Evolutionary conservation across 2,329 filamentous ascomycete species (phyloP).

Genomic region (Zymoseptoria passerinii): DNA sequence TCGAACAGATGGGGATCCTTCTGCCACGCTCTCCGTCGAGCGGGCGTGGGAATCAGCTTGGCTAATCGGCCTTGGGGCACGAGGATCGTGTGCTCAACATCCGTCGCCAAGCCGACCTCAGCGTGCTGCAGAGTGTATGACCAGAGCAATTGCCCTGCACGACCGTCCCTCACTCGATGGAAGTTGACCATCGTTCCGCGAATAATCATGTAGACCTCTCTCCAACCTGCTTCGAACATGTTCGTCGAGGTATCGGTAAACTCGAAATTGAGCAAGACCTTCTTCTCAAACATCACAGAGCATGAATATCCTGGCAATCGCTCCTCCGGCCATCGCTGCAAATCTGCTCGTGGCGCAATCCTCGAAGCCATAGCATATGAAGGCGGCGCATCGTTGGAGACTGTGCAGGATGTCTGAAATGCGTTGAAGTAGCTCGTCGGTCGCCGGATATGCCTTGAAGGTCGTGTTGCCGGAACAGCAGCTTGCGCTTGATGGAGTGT

Average conservation of each 20-base stretch:
- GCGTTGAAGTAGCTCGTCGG: conserved; percentile 29
- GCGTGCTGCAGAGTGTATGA: conserved; percentile 68
- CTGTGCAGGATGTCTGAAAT: conserved; percentile 28
- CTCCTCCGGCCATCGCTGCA: conserved; percentile 11
- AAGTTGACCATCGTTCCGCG: conserved; percentile 61
- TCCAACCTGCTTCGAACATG: conserved; percentile 26
- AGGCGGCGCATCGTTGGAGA: conserved; percentile 26
- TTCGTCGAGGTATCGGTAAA: conserved; percentile 26
- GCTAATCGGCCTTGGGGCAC: conserved; percentile 39
- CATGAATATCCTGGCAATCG: conserved; percentile 28
- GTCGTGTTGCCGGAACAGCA: neutral
- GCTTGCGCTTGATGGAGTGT: neutral
- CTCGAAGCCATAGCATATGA: conserved; percentile 22
- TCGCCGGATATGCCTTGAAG: conserved; percentile 13
- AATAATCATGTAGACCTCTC: conserved; percentile 51
- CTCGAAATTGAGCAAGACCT: conserved; percentile 27
- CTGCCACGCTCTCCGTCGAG: conserved; percentile 34
- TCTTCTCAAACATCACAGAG: conserved; percentile 26
- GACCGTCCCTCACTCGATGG: conserved; percentile 50
- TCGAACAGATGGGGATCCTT: conserved; percentile 42
- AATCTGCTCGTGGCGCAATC: conserved; percentile 9
- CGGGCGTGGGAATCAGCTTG: conserved; percentile 35
- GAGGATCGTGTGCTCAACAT: conserved; percentile 54
- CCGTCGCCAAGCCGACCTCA: conserved; percentile 64
- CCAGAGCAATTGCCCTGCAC: conserved; percentile 52